These are phyloP conservation scores for Apiotrichum porosum DNA, from an alignment of 1,284 basidiomycete species.

Conservation along the genomic window DNA sequence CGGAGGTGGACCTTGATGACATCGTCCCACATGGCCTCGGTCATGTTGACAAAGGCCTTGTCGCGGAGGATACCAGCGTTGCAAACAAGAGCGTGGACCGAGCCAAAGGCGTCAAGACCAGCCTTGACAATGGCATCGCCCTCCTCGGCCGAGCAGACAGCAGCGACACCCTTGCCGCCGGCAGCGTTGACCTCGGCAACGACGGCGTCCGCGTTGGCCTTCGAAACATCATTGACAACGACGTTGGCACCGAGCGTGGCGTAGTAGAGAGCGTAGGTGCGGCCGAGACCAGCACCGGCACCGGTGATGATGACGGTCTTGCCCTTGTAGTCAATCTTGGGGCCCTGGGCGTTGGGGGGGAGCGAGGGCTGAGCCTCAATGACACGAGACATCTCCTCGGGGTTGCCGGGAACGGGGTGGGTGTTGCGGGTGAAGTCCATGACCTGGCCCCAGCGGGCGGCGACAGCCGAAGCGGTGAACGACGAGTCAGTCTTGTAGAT, in stretches of 20 bases:
- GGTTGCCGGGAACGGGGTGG: constrained; percentile 64
- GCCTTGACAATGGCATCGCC: constrained; percentile 84
- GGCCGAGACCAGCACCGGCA: constrained; percentile 86
- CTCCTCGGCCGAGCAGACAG: constrained; percentile 77
- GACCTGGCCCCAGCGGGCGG: constrained; percentile 74
- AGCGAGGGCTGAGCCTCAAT: constrained; percentile 11
- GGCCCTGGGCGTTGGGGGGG: constrained; percentile 14
- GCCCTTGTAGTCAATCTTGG: constrained; percentile 71
- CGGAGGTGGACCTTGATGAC: constrained; percentile 81
- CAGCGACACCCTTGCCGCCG: constrained; percentile 82
- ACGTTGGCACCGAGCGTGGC: constrained; percentile 89
- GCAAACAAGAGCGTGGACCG: constrained; percentile 82
- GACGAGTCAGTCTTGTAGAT: constrained; percentile 86
- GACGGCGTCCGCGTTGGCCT: constrained; percentile 75
- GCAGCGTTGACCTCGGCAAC: constrained; percentile 81
- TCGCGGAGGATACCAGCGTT: constrained; percentile 93
- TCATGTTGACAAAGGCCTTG: constrained; percentile 85
- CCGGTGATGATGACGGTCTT: constrained; percentile 95
- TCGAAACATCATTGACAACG: constrained; percentile 91
- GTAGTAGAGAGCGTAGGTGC: constrained; percentile 88
- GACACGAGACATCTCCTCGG: constrained; percentile 58
- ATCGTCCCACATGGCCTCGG: constrained; percentile 89
- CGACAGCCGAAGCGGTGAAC: constrained; percentile 93
- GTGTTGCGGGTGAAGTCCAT: constrained; percentile 78
- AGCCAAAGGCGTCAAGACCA: constrained; percentile 81